Evolutionary conservation across 495 filamentous ascomycete species (phyloP).

Genomic region (Talaromyces stipitatus): DNA sequence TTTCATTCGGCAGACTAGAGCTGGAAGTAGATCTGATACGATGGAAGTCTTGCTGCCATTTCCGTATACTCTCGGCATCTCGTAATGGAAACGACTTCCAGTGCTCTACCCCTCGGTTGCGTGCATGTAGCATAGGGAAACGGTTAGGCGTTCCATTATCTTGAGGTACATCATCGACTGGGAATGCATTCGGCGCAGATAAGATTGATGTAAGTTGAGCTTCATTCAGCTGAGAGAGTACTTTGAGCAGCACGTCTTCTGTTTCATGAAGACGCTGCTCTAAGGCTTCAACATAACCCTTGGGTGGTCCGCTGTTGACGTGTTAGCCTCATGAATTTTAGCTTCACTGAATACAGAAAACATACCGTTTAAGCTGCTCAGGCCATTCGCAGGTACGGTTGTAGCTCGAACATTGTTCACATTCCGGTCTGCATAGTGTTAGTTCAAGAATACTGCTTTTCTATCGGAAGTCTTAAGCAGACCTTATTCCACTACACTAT

Average conservation of each 20-base stretch:
- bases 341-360: no score
- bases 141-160: background rate
- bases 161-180: background rate
- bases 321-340: no score
- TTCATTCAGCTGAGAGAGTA: slow-evolving; percentile 25
- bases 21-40: background rate
- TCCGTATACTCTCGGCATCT: slow-evolving; percentile 22
- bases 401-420: slow-evolving; percentile 27
- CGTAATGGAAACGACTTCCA: slow-evolving; percentile 31
- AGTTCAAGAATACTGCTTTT: background rate
- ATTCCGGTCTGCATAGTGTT: slow-evolving; percentile 21
- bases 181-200: background rate
- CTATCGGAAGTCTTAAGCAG: background rate
- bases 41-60: slow-evolving; percentile 25
- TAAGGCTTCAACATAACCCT: slow-evolving; percentile 32
- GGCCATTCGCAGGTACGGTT: slow-evolving; percentile 32
- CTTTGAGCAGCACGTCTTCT: slow-evolving; percentile 22
- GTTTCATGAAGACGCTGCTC: slow-evolving; percentile 32
- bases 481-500: slow-evolving; percentile 34
- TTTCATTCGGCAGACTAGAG: background rate
- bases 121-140: slow-evolving; percentile 4
- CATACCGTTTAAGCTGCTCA: slow-evolving; percentile 30
- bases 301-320: slow-evolving; percentile 27
- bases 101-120: slow-evolving; percentile 26
- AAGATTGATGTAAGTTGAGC: slow-evolving; percentile 18